These are phyloP conservation scores for Nothopassalora personata DNA, from an alignment of 2,329 filamentous ascomycete species.

Conservation along the genomic window DNA sequence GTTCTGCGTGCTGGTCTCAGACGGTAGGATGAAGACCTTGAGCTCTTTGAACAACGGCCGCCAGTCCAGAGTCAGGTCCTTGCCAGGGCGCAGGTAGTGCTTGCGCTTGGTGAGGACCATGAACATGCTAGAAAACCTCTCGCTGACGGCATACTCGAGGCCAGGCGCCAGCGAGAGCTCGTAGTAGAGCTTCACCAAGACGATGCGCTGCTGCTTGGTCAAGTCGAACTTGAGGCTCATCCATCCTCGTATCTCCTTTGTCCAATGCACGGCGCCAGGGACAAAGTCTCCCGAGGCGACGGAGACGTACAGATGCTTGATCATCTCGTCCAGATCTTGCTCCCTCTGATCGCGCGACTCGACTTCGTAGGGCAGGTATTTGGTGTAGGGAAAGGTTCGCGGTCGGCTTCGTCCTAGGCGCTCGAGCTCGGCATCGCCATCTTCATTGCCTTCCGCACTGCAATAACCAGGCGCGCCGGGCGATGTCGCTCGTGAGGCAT, in stretches of 20 bases:
- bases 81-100: constrained; percentile 85
- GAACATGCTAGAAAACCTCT: constrained; percentile 95
- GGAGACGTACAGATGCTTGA: constrained; percentile 89
- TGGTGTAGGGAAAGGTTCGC: constrained; percentile 88
- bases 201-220: constrained; percentile 73
- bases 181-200: constrained; percentile 86
- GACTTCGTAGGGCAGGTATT: constrained; percentile 80
- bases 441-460: constrained; percentile 15
- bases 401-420: constrained; percentile 66
- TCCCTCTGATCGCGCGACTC: constrained; percentile 76
- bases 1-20: constrained; percentile 66
- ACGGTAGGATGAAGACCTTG: constrained; percentile 82
- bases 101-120: constrained; percentile 95
- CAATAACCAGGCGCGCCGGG: constrained; percentile 60
- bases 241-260: constrained; percentile 91
- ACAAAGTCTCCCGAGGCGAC: constrained; percentile 90
- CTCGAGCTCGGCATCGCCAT: constrained; percentile 43
- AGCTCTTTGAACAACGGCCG: constrained; percentile 86
- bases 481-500: constrained; percentile 79
- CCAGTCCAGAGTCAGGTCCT: constrained; percentile 92
- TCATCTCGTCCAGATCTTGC: constrained; percentile 74
- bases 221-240: constrained; percentile 96
- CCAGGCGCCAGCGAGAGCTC: constrained; percentile 87
- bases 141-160: constrained; percentile 71
- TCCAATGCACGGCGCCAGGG: constrained; percentile 93